A percentile compares a stretch with the other conserved stretches of the same genome.
phyloP scores from a whole-genome alignment of 805 yeast species.

The Huiozyma naganishii region DNA sequence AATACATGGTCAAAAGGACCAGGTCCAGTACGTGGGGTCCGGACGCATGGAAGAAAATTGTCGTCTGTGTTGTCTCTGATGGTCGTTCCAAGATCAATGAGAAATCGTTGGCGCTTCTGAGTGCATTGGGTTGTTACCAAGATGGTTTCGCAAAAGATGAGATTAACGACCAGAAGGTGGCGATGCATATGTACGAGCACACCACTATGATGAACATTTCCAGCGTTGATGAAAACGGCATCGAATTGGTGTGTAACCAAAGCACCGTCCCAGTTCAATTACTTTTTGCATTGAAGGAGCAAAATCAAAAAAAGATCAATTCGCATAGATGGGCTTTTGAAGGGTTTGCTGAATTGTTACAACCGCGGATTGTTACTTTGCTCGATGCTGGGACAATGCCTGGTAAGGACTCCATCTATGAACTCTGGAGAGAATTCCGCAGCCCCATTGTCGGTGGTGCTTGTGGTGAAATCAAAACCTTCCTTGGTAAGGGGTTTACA shows the following conservation, averaged over 20 bases:
- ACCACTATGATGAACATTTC: constrained; percentile 85
- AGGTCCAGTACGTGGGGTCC: constrained; percentile 82
- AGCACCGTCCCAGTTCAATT: constrained; percentile 77
- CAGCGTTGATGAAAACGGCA: constrained; percentile 46
- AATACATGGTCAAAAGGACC: constrained; percentile 55
- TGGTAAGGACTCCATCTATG: constrained; percentile 69
- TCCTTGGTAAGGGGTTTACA: constrained; percentile 51
- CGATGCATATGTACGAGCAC: constrained; percentile 85
- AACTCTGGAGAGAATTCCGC: constrained; percentile 78
- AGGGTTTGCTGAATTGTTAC: constrained; percentile 72
- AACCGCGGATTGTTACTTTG: constrained; percentile 74
- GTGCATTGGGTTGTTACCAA: constrained; percentile 85
- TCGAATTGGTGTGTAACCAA: constrained; percentile 39
- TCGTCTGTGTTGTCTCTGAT: constrained; percentile 81
- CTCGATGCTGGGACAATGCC: constrained; percentile 96
- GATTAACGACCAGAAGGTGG: constrained; percentile 72
- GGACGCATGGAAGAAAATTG: constrained; percentile 90
- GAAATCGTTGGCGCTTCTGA: constrained; percentile 66
- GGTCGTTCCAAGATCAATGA: constrained; percentile 81
- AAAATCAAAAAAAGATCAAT: constrained; percentile 80
- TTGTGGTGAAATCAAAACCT: constrained; percentile 91
- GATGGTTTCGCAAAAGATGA: constrained; percentile 92
- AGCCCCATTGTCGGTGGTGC: constrained; percentile 88
- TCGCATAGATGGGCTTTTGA: constrained; percentile 97
- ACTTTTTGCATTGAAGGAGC: constrained; percentile 81